Base-by-base conservation (phyloP, 495 filamentous ascomycete genomes). In the Geoglossum glabrum region DNA sequence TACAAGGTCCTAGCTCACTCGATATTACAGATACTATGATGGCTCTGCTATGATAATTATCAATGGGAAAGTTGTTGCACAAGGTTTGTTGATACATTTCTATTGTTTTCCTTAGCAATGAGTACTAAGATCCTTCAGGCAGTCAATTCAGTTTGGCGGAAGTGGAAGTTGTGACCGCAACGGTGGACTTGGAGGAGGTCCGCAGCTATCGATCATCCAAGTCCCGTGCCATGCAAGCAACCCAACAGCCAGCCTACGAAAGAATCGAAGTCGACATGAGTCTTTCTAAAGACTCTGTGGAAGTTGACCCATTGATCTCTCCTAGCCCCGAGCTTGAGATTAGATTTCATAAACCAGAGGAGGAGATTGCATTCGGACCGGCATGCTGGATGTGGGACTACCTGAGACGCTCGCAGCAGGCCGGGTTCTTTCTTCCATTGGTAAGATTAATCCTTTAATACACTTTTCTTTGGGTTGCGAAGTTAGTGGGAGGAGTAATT, bases 301-400 rank as follows among this genome's bases (percentile, higher is more conserved):
- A 65, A 45, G 43, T 66, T 10, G 63, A 73, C 57, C 68, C 71
- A 21, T 57, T 66, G 17, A 65, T 75, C 34, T 64, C 63, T 15
- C 72, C 73, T 5, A 73, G 71, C 3, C 62, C 15, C 4, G 30
- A 57, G n/a, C 3, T 77, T 31, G 61, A 71, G 28, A 69, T 74
- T 1, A 68, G 74, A 3, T 79, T 77, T 54, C 82, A 87, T 66
- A 63, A 68, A 0, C 80, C 82, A 0, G 84, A 88, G 64, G 84
- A 89, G 63, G 86, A 93, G 60, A 84, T 90, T 61, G 79, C 81
- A 11, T 58, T 88, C 0, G 77, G 78, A 0, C 75, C 80, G 0
- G 86, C 79, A 0, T 83, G 80, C 64, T 95, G 80, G 72, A 70
- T 95, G 0, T 95, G 87, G 86, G 86, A 94, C 62, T 95, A 93